These are phyloP conservation scores for Pseudocercospora fijiensis DNA, from an alignment of 2,329 filamentous ascomycete genomes.

Conservation along the genomic window DNA sequence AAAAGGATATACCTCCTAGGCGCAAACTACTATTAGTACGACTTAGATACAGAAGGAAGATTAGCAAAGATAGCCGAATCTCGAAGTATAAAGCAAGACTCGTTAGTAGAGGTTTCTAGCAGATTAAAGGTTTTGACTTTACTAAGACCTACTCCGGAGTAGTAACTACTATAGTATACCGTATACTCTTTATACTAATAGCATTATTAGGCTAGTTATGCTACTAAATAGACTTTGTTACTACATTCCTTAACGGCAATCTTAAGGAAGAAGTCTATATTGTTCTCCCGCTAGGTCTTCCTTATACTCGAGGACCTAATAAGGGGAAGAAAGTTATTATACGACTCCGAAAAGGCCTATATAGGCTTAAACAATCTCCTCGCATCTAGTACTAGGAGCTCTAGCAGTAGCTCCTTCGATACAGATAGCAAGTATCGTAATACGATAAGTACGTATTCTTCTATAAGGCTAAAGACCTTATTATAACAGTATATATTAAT, in stretches of 20 bases:
- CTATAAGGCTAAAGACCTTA: background rate
- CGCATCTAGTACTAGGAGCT: background rate
- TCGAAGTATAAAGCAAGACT: background rate
- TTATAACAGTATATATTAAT: conserved; percentile 6
- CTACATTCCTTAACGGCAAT: background rate
- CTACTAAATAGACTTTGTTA: conserved; percentile 7
- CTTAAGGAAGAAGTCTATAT: conserved; percentile 6
- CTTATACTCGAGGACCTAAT: background rate
- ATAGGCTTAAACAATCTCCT: conserved; percentile 4
- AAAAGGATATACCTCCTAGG: no score
- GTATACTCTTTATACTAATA: background rate
- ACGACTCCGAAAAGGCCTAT: background rate
- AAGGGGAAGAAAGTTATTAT: no score
- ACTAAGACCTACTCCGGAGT: conserved; percentile 1
- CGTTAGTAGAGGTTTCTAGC: background rate
- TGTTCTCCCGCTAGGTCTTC: background rate
- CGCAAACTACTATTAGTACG: no score
- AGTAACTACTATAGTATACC: conserved; percentile 1
- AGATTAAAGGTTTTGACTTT: conserved; percentile 1
- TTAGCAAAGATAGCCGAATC: background rate
- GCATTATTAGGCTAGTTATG: background rate
- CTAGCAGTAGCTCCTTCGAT: background rate
- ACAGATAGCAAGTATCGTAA: background rate
- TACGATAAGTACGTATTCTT: conserved; percentile 4
- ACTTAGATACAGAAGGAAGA: background rate